Evolutionary conservation across 2,329 filamentous ascomycete species (phyloP).

Genomic region (Fusarium sp.): DNA sequence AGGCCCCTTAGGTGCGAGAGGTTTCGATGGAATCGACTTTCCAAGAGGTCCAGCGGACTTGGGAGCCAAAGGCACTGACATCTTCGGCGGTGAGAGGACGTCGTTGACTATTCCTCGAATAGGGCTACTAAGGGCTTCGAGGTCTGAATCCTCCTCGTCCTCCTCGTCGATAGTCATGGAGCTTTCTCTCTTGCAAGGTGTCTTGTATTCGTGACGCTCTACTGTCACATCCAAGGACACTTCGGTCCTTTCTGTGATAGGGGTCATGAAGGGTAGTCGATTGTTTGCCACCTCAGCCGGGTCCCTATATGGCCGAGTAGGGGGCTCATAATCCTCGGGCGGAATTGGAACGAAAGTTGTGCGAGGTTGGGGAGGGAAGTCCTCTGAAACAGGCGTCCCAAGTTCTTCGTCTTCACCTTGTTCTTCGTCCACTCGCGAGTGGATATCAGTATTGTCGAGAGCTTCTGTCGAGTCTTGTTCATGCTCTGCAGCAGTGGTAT

Average conservation of each 20-base stretch:
- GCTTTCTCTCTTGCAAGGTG: constrained; percentile 72
- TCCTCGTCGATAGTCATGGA: constrained; percentile 47
- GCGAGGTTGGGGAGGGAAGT: constrained; percentile 64
- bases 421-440: constrained; percentile 35
- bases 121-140: constrained; percentile 73
- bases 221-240: constrained; percentile 79
- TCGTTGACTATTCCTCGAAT: constrained; percentile 72
- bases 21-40: constrained; percentile 51
- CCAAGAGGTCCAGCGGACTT: constrained; percentile 53
- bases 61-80: constrained; percentile 62
- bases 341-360: constrained; percentile 81
- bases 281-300: constrained; percentile 85
- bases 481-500: constrained; percentile 46
- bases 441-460: constrained; percentile 6
- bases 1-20: constrained; percentile 68
- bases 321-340: constrained; percentile 86
- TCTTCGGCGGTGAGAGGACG: constrained; percentile 58
- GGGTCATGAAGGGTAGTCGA: constrained; percentile 96
- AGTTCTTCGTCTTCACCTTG: constrained; percentile 49
- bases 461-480: constrained; percentile 39
- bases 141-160: constrained; percentile 49
- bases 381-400: constrained; percentile 55
- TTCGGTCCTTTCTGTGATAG: constrained; percentile 95
- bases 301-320: constrained; percentile 83
- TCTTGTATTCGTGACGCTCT: constrained; percentile 75